These are phyloP conservation scores for Galeopsis tetrahit DNA, from an alignment of 257 asterid species.

Conservation along the genomic window DNA sequence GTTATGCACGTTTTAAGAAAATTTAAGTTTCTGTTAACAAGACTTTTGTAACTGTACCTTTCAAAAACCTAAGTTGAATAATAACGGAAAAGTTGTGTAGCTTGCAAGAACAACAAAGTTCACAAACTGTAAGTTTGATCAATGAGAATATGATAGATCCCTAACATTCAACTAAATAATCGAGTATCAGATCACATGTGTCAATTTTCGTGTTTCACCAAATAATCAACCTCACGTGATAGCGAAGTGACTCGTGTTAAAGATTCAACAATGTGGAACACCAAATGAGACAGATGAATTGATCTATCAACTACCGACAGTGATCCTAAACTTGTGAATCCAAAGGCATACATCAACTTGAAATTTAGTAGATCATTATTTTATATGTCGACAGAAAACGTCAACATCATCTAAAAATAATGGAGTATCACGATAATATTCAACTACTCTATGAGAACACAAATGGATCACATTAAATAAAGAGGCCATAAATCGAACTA, in stretches of 20 bases:
- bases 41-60: slow-evolving; percentile 19
- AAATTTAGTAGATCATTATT: neutral
- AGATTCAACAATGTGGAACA: too few species aligned
- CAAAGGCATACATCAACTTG: neutral
- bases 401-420: neutral
- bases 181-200: too few species aligned
- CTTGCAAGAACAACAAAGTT: neutral
- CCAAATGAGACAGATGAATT: too few species aligned
- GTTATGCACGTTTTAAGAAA: slow-evolving; percentile 21
- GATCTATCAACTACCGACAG: neutral
- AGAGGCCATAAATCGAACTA: slow-evolving; percentile 9
- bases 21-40: neutral
- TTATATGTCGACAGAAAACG: neutral
- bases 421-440: neutral
- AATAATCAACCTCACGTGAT: too few species aligned
- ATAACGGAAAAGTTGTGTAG: neutral
- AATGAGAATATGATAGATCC: neutral
- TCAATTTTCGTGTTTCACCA: too few species aligned
- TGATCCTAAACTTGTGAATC: slow-evolving; percentile 9
- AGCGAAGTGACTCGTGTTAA: too few species aligned
- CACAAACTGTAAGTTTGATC: neutral
- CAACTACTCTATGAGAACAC: neutral
- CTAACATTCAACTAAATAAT: neutral
- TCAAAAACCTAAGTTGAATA: neutral
- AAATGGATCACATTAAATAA: neutral